These are phyloP conservation scores for Pythium aphanidermatum DNA, from an alignment of 352 stramenopile genomes.

Conservation along the genomic window DNA sequence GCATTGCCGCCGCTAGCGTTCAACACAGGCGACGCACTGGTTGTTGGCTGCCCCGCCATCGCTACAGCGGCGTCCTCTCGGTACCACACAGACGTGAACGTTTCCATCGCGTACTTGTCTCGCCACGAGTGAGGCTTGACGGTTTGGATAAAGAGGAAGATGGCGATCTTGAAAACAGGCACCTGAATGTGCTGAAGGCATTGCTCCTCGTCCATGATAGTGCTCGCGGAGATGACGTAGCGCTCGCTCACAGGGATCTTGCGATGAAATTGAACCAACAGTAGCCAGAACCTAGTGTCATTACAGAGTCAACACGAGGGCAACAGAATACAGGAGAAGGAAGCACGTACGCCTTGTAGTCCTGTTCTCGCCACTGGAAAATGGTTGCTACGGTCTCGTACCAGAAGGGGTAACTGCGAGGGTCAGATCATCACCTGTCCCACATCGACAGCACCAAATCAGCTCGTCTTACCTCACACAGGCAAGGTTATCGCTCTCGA, in stretches of 20 bases:
- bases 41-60: conserved; percentile 23
- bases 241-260: conserved; percentile 44
- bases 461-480: conserved; percentile 18
- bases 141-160: conserved; percentile 78
- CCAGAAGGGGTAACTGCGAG: conserved; percentile 48
- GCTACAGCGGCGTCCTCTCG: conserved; percentile 48
- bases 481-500: conserved; percentile 59
- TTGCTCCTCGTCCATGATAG: conserved; percentile 45
- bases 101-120: conserved; percentile 66
- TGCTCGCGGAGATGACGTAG: conserved; percentile 6
- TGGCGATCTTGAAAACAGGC: conserved; percentile 69
- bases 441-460: not conserved
- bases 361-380: conserved; percentile 76
- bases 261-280: conserved; percentile 72
- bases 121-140: conserved; percentile 74
- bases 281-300: conserved; percentile 55
- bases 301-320: conserved; percentile 1
- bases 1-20: conserved; percentile 19
- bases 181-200: conserved; percentile 45
- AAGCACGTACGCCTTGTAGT: conserved; percentile 47
- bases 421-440: no score
- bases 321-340: not conserved
- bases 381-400: conserved; percentile 48
- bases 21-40: not conserved
- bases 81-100: conserved; percentile 79